Evolutionary conservation across 495 filamentous ascomycete species (phyloP).

Genomic region (Talaromyces stipitatus): DNA sequence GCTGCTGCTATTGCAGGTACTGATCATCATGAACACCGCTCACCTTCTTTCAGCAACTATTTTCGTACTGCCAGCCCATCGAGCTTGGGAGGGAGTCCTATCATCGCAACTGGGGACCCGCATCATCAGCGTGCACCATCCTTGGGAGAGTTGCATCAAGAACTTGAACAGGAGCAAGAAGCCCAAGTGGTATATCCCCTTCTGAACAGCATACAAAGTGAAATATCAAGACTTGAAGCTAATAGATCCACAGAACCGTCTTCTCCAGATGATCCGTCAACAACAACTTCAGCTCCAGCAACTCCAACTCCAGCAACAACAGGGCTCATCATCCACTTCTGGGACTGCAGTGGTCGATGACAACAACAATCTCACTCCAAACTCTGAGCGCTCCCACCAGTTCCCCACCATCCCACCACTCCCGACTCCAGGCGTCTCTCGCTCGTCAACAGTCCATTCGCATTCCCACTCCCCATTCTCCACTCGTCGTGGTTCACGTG

Average conservation of each 20-base stretch:
- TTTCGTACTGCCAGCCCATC: constrained; percentile 50
- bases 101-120: constrained; percentile 48
- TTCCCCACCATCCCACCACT: constrained; percentile 37
- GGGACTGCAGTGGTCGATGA: constrained; percentile 56
- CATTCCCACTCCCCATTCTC: constrained; percentile 30
- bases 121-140: constrained; percentile 69
- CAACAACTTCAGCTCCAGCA: constrained; percentile 78
- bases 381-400: constrained; percentile 50
- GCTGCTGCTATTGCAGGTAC: constrained; percentile 22
- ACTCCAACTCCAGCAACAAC: constrained; percentile 41
- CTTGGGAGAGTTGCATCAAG: constrained; percentile 90
- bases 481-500: constrained; percentile 38
- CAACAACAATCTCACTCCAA: constrained; percentile 39
- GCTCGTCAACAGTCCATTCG: constrained; percentile 5
- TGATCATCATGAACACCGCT: constrained; percentile 35
- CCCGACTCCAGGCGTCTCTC: constrained; percentile 21
- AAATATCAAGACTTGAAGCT: background rate
- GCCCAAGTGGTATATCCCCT: constrained; percentile 65
- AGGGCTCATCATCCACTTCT: constrained; percentile 12
- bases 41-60: constrained; percentile 38
- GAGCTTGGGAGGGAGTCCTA: constrained; percentile 49
- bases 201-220: constrained; percentile 4
- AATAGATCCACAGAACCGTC: constrained; percentile 57
- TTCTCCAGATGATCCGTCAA: constrained; percentile 80
- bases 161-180: constrained; percentile 92